Percentiles rank a stretch among this genome's conserved stretches.
Evolutionary conservation across 2,329 filamentous ascomycete genomes (phyloP).

Genomic region (Beauveria scarabaeidicola): DNA sequence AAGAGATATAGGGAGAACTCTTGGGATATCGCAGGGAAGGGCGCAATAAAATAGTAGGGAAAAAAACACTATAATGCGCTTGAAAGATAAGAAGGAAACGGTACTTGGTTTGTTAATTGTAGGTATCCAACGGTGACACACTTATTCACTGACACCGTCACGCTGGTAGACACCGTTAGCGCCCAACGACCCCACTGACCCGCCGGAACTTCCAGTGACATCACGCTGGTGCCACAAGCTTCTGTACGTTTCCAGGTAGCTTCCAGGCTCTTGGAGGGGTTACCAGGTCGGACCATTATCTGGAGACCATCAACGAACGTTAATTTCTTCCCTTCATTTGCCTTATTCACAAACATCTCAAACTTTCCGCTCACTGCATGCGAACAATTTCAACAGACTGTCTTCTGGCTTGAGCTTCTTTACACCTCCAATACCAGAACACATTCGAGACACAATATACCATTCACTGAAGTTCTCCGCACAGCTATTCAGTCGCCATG

Average conservation of each 20-base stretch:
- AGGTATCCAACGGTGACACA: too few relatives aligned
- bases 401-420: not conserved
- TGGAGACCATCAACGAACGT: slow-evolving; percentile 13
- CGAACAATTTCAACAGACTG: not conserved
- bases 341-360: not conserved
- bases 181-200: slow-evolving; percentile 10
- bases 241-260: slow-evolving; percentile 22
- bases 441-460: not conserved
- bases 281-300: slow-evolving; percentile 13
- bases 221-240: slow-evolving; percentile 17
- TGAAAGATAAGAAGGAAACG: too few relatives aligned
- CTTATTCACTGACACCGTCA: not conserved
- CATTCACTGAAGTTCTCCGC: not conserved
- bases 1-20: too few relatives aligned
- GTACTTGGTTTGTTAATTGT: too few relatives aligned
- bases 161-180: not conserved
- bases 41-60: too few relatives aligned
- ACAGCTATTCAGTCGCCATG: slow-evolving; percentile 41
- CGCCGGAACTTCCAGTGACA: slow-evolving; percentile 17
- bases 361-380: not conserved
- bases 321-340: not conserved
- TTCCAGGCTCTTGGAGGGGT: slow-evolving; percentile 21
- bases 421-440: not conserved
- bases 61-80: too few relatives aligned
- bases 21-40: too few relatives aligned